Conservation (phyloP, 2,329 filamentous ascomycete species). For the Trichoderma sp. region DNA sequence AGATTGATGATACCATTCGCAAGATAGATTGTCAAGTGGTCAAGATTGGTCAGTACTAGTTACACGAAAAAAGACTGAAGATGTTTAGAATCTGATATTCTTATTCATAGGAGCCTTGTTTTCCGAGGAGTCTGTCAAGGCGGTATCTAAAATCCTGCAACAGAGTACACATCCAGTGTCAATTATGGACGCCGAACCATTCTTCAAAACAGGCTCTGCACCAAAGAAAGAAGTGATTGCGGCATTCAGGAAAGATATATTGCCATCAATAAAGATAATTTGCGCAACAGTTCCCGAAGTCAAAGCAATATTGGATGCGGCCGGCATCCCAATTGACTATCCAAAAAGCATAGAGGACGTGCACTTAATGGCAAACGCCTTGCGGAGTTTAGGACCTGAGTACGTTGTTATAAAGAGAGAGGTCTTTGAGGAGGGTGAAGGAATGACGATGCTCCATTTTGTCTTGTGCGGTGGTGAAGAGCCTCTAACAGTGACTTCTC, state of each 20-base stretch:
- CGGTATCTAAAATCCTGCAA: background rate
- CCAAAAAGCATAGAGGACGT: background rate
- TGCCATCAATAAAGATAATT: background rate
- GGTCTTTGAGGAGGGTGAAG: background rate
- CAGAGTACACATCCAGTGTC: background rate
- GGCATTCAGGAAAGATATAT: background rate
- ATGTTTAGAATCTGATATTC: background rate
- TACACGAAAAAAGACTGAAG: background rate
- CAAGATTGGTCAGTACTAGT: background rate
- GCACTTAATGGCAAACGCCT: background rate
- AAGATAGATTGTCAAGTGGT: background rate
- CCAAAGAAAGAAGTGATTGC: background rate
- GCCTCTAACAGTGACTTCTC: background rate
- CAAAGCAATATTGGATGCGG: background rate
- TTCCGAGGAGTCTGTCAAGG: background rate
- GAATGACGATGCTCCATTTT: background rate
- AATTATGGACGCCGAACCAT: background rate
- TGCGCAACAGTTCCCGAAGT: background rate
- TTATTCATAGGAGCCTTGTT: background rate
- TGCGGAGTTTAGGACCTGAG: background rate
- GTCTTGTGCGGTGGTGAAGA: background rate
- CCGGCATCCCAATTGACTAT: background rate
- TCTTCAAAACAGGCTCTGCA: background rate
- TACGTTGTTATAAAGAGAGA: background rate
- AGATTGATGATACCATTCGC: background rate